phyloP scores from a whole-genome alignment of 805 yeast genomes.

The Blastobotrys mokoenaii region DNA sequence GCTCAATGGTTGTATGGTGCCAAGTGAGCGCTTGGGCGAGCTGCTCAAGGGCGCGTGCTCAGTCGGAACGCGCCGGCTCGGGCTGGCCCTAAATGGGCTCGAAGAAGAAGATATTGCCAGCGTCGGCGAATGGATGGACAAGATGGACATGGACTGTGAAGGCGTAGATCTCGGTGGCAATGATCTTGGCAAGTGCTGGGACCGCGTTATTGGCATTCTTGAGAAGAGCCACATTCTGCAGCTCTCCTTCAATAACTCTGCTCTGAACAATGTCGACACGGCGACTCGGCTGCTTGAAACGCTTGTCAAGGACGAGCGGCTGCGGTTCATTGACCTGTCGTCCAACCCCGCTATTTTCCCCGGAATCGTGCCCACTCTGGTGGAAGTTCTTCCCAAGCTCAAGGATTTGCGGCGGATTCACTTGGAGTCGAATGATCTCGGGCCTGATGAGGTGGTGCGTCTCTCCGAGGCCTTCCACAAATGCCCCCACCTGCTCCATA shows the following conservation, averaged over 20 bases:
- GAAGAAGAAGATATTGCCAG: constrained; percentile 48
- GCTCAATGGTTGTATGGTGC: constrained; percentile 66
- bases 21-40: constrained; percentile 37
- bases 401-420: constrained; percentile 57
- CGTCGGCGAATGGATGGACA: constrained; percentile 51
- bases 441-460: constrained; percentile 45
- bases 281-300: constrained; percentile 41
- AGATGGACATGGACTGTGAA: constrained; percentile 35
- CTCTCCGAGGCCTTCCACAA: constrained; percentile 63
- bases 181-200: constrained; percentile 33
- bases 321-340: constrained; percentile 70
- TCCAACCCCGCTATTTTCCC: constrained; percentile 64
- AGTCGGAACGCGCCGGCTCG: constrained; percentile 51
- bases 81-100: constrained; percentile 69
- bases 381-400: constrained; percentile 60
- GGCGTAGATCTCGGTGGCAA: constrained; percentile 85
- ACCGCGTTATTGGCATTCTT: constrained; percentile 8
- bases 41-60: constrained; percentile 54
- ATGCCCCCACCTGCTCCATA: constrained; percentile 55
- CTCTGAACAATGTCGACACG: constrained; percentile 35
- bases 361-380: constrained; percentile 45
- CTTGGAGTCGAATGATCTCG: constrained; percentile 58
- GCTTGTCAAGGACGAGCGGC: constrained; percentile 42
- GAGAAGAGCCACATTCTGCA: constrained; percentile 32
- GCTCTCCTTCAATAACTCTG: constrained; percentile 59